Conservation (phyloP, 139 green algal species). For the Coccomyxa sp. region DNA sequence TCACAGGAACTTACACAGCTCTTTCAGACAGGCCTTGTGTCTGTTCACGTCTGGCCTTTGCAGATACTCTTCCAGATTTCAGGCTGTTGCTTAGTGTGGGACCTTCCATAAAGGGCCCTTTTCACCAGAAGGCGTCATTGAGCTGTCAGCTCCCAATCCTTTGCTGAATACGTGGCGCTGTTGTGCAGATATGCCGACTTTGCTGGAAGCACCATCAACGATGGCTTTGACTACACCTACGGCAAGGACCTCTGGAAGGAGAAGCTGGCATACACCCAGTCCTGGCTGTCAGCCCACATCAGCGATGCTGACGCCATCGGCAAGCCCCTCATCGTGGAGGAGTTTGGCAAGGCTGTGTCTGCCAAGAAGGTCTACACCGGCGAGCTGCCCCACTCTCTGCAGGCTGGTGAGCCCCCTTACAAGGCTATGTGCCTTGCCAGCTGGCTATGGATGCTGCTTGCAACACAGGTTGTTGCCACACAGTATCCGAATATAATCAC, state of each 20-base stretch:
- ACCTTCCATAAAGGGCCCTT: too few relatives aligned
- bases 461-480: too few relatives aligned
- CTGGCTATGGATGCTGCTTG: too few relatives aligned
- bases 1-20: too few relatives aligned
- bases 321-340: slow-evolving; percentile 40
- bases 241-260: slow-evolving; percentile 1
- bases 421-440: background rate
- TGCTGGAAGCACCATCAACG: background rate
- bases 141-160: too few relatives aligned
- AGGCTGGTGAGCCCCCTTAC: background rate
- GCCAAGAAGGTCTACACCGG: background rate
- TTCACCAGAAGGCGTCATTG: too few relatives aligned
- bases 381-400: background rate
- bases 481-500: too few relatives aligned
- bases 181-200: background rate
- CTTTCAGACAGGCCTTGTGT: too few relatives aligned
- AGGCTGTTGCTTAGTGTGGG: background rate
- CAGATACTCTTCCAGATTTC: too few relatives aligned
- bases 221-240: slow-evolving; percentile 6
- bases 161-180: too few relatives aligned
- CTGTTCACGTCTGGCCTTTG: background rate
- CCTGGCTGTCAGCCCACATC: slow-evolving; percentile 20
- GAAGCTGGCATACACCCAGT: slow-evolving; percentile 6
- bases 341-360: slow-evolving; percentile 24
- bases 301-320: slow-evolving; percentile 10